Percentiles rank a stretch among this genome's conserved stretches.
phyloP scores from a whole-genome alignment of 495 filamentous ascomycete genomes.

The Trichoderma orchidacearum region DNA sequence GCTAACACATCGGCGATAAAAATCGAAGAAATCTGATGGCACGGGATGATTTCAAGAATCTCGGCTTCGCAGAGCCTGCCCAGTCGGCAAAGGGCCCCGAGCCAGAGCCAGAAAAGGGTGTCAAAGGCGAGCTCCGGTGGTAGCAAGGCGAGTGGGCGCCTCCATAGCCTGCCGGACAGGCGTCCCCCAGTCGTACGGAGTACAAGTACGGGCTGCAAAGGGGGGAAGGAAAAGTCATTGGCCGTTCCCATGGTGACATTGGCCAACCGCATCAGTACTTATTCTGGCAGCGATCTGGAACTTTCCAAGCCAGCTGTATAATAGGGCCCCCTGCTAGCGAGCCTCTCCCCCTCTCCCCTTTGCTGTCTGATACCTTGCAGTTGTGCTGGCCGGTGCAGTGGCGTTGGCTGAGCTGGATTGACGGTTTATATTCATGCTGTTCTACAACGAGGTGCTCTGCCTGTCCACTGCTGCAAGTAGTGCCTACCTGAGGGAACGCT shows the following conservation, averaged over 20 bases:
- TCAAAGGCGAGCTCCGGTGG: conserved; percentile 33
- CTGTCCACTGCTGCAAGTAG: no score
- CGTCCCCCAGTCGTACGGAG: background rate
- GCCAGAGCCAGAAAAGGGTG: conserved; percentile 14
- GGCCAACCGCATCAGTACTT: background rate
- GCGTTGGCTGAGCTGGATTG: background rate
- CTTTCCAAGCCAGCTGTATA: background rate
- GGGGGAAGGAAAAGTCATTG: background rate
- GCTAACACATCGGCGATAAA: conserved; percentile 3
- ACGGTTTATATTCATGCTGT: no score
- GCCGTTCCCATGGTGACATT: background rate
- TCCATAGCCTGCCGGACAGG: background rate
- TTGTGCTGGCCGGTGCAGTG: background rate
- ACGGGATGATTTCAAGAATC: conserved; percentile 80
- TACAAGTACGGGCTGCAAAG: background rate
- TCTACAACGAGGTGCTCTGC: no score
- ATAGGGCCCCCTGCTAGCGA: background rate
- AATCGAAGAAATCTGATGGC: conserved; percentile 78
- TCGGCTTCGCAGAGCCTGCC: conserved; percentile 55
- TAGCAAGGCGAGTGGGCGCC: conserved; percentile 9
- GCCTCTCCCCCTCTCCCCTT: background rate
- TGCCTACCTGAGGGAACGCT: no score
- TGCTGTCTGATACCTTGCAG: background rate
- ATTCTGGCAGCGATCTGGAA: background rate
- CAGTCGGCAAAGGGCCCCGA: conserved; percentile 2